Evolutionary conservation across 2,329 filamentous ascomycete species (phyloP).

Genomic region (Penicillium sp.): DNA sequence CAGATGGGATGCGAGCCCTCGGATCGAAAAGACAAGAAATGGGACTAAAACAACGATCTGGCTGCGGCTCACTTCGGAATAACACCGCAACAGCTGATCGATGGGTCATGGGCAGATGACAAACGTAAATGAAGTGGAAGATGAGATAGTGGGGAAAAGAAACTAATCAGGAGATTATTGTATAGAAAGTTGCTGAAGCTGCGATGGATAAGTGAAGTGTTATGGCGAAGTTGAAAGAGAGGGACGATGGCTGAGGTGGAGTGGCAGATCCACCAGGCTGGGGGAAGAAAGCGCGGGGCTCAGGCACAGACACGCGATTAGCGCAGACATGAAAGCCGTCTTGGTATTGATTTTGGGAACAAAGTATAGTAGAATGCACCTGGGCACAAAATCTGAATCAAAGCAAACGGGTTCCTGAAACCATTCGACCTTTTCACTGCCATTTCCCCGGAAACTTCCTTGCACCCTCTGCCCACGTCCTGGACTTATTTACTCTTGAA

Average conservation of each 20-base stretch:
- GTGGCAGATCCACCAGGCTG: not conserved
- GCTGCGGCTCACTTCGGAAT: not conserved
- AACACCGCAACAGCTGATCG: not conserved
- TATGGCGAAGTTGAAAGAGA: not conserved
- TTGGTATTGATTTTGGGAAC: not conserved
- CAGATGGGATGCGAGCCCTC: not conserved
- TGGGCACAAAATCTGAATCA: not conserved
- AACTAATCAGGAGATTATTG: not conserved
- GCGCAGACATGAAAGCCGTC: not conserved
- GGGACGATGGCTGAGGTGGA: not conserved
- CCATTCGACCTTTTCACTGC: too few species aligned
- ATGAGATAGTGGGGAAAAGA: not conserved
- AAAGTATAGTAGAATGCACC: not conserved
- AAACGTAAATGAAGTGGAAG: not conserved
- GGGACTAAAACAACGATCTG: too few species aligned
- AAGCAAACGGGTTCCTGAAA: not conserved
- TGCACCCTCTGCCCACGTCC: not conserved
- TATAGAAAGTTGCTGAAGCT: not conserved
- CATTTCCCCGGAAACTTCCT: too few species aligned
- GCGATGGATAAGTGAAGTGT: not conserved
- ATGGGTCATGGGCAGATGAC: not conserved
- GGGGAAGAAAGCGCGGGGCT: not conserved
- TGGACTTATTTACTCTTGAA: not conserved
- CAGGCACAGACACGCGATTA: not conserved
- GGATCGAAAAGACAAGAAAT: too few species aligned